Evolutionary conservation across 2,329 filamentous ascomycete genomes (phyloP), one percentile per base, ranked within the genome.

Genomic region (Teratosphaeria pseudoeucalypti): DNA sequence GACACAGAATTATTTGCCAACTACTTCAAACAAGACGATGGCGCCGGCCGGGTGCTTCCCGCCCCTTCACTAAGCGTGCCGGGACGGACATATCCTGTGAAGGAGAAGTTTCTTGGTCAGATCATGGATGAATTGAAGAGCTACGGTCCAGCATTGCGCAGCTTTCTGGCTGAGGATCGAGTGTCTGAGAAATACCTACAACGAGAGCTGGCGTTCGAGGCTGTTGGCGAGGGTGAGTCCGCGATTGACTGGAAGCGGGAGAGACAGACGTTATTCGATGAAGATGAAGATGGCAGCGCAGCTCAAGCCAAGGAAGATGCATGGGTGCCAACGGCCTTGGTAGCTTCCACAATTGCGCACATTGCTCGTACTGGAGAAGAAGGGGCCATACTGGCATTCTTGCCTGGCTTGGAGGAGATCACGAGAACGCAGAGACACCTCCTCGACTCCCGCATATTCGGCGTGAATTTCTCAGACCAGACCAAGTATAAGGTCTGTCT

Each of bases 341-440:
- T 76, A 12, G 73, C 74, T 26, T 73, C 75, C 1, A 74, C 75
- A 6, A 71, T 82, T 57, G 74, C 75, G 3, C 76, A 81, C 62
- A 74, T 82, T n/a, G 67, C 73, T 34, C 71, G 71, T 27, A 77
- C 72, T 3, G 78, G 72, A 2, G 58, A 70, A 6, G 68, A 72
- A 11, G 80, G 79, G 11, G 73, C 78, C 26, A 75, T 82, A 19
- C 67, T 82, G 52, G 76, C 76, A 6, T 81, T 81, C 57, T 69
- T 82, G 9, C 78, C 79, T 2, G 78, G 78, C 6, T 58, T 77
- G 11, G 67, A 72, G 1, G 71, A 77, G 39, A 76, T 79, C 23
- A 59, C 71, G 5, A 66, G 62, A 1, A 66, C 71, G 1, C 63
- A 73, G 14, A 63, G 66, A 1, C 62, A 72, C 19, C 67, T 81